These are phyloP conservation scores for Kwoniella dendrophila DNA, from an alignment of 768 basidiomycete species.

Conservation along the genomic window DNA sequence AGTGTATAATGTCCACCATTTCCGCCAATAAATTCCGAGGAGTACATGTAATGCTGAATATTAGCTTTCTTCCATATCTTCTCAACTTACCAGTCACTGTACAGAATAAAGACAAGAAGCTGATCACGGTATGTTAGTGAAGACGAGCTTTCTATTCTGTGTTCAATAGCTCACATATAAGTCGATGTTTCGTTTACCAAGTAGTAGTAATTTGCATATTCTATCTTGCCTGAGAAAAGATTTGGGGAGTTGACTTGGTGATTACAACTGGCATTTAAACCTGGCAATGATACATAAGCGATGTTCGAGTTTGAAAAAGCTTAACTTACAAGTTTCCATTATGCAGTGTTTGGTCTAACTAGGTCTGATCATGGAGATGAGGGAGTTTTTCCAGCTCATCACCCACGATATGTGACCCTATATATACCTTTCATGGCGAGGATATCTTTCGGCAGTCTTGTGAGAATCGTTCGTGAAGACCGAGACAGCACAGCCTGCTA, in stretches of 20 bases:
- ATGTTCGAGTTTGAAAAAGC: not conserved
- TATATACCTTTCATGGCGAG: no score
- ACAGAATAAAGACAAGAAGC: constrained; percentile 3
- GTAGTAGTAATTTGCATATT: constrained; percentile 31
- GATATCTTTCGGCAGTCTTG: no score
- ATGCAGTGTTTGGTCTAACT: no score
- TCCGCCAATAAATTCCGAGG: constrained; percentile 13
- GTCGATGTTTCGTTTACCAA: constrained; percentile 9
- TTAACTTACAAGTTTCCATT: not conserved
- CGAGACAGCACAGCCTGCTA: no score
- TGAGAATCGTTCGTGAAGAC: no score
- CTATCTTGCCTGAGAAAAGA: constrained; percentile 16
- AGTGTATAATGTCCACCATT: constrained; percentile 28
- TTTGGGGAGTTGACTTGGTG: constrained; percentile 18
- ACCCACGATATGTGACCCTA: no score
- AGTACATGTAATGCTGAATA: constrained; percentile 15
- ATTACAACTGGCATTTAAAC: constrained; percentile 22
- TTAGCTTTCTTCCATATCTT: not conserved
- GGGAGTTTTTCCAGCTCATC: no score
- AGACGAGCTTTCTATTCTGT: no score
- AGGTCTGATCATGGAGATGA: no score
- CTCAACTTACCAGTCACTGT: constrained; percentile 2
- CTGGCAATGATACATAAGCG: not conserved
- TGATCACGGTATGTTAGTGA: not conserved
- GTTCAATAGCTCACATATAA: constrained; percentile 22